A percentile compares a stretch with the other conserved stretches of the same genome.
Evolutionary conservation across 1,284 basidiomycete genomes (phyloP).

Genomic region (Coniferiporia sulphurascens): DNA sequence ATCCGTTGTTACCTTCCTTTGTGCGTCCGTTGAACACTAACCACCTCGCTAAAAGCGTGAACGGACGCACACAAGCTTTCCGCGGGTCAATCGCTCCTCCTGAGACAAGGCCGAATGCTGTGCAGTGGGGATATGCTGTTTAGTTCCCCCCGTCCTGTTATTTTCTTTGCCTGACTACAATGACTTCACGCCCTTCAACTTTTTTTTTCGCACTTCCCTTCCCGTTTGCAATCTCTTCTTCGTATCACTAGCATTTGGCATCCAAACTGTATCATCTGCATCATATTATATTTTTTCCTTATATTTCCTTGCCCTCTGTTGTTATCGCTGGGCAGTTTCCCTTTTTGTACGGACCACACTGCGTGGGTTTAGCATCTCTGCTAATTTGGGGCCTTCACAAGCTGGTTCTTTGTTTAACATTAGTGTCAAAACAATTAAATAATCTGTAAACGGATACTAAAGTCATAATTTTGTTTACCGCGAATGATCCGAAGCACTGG

Average conservation of each 20-base stretch:
- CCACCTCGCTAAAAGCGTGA: not conserved
- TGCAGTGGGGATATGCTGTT: conserved; percentile 10
- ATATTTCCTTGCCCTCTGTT: not conserved
- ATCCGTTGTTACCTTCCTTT: not conserved
- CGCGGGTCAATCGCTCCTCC: not conserved
- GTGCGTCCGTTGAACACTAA: not conserved
- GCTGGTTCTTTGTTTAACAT: not conserved
- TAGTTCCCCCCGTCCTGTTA: not conserved
- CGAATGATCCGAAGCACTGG: too few relatives aligned
- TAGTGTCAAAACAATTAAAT: not conserved
- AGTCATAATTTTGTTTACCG: too few relatives aligned
- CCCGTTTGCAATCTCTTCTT: not conserved
- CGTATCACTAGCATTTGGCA: not conserved
- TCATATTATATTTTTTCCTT: not conserved
- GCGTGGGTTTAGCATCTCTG: not conserved
- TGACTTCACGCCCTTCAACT: not conserved
- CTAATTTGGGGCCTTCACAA: not conserved
- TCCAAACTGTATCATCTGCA: not conserved
- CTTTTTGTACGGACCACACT: not conserved
- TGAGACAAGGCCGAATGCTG: not conserved
- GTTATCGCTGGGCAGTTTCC: not conserved
- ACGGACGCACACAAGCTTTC: not conserved
- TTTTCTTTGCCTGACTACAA: not conserved
- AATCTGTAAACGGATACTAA: not conserved
- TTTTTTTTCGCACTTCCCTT: not conserved